phyloP scores from a whole-genome alignment of 768 basidiomycete genomes.

The Boletus rubescentipes region DNA sequence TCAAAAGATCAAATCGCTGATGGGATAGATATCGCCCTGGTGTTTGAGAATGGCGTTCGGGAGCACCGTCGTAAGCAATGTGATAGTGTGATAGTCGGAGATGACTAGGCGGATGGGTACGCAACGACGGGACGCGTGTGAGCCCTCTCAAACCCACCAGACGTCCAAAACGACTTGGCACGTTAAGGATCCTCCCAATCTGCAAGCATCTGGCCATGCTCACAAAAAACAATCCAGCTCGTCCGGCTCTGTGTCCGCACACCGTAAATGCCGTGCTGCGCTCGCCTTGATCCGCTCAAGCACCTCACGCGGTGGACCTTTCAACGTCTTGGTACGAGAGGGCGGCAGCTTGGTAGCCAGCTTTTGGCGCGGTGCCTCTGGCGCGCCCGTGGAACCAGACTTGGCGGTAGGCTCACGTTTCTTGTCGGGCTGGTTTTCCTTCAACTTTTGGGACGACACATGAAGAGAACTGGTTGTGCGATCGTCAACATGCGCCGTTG shows the following conservation, averaged over 20 bases:
- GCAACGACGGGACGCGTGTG: not conserved
- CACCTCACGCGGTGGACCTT: conserved; percentile 41
- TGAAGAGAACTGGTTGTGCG: conserved; percentile 2
- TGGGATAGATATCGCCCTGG: not conserved
- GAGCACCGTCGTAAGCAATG: not conserved
- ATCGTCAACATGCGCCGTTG: not conserved
- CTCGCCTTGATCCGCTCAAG: conserved; percentile 39
- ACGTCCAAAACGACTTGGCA: not conserved
- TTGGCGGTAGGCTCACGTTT: not conserved
- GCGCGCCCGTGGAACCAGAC: not conserved
- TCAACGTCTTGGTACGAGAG: conserved; percentile 16
- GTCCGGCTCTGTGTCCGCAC: conserved; percentile 39
- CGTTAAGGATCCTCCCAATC: too few relatives aligned
- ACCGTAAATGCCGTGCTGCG: conserved; percentile 16
- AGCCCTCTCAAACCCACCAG: not conserved
- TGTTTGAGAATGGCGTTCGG: not conserved
- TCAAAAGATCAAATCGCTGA: not conserved
- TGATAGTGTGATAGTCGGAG: not conserved
- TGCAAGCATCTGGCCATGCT: conserved; percentile 3
- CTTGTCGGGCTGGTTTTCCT: conserved; percentile 30
- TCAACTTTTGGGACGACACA: conserved; percentile 32
- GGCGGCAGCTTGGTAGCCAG: not conserved
- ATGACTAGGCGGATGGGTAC: not conserved
- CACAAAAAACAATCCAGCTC: conserved; percentile 47
- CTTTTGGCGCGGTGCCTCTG: not conserved